Conservation (phyloP, 202 grass and related monocot genomes). For the Zoysia matrella region DNA sequence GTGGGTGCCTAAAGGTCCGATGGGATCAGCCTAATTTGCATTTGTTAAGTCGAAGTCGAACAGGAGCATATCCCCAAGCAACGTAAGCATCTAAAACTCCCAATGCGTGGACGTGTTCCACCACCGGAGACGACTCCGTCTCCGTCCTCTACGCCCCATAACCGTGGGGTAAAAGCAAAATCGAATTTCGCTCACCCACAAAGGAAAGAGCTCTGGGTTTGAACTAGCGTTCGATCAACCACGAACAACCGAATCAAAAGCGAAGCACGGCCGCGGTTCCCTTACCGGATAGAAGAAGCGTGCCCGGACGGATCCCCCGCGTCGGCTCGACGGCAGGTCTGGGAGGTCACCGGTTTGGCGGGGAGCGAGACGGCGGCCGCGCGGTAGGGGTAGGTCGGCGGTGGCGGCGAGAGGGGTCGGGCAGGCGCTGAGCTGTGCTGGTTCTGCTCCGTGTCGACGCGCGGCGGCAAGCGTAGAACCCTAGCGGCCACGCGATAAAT, state of each 20-base stretch:
- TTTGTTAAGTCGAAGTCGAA: background rate
- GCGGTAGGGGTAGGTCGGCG: background rate
- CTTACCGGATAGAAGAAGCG: slow-evolving; percentile 10
- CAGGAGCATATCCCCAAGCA: background rate
- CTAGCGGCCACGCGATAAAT: slow-evolving; percentile 33
- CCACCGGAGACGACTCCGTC: background rate
- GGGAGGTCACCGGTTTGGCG: background rate
- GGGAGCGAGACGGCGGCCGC: background rate
- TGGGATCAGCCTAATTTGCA: background rate
- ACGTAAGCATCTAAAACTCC: background rate
- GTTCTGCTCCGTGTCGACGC: background rate
- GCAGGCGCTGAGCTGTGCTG: background rate
- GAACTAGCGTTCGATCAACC: background rate
- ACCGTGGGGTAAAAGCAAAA: background rate
- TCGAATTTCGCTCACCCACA: background rate
- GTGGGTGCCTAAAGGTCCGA: background rate
- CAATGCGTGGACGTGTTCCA: background rate
- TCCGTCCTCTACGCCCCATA: background rate
- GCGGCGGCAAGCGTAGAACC: slow-evolving; percentile 27
- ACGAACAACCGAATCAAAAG: background rate
- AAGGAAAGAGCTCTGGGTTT: background rate
- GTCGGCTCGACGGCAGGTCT: background rate
- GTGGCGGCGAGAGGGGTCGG: background rate
- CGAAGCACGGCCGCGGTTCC: background rate
- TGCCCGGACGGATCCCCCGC: background rate